A percentile compares a stretch with the other conserved stretches of the same genome.
Conservation (phyloP, 148 eudicot genomes). For the Rhododendron simsii region DNA sequence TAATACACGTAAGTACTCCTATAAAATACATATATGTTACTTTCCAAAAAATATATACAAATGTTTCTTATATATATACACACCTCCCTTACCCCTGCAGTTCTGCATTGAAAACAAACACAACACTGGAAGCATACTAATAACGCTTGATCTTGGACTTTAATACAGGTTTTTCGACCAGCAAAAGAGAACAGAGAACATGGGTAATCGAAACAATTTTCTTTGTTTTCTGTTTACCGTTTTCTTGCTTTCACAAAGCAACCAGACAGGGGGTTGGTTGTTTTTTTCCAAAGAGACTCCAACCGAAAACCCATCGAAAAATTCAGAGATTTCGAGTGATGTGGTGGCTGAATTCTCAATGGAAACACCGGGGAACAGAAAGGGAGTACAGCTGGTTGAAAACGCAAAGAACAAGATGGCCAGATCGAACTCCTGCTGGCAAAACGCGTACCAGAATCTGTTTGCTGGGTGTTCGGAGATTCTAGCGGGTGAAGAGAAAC, state of each 20-base stretch:
- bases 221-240: conserved; percentile 1
- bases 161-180: neutral
- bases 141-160: neutral
- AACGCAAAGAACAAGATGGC: conserved; percentile 38
- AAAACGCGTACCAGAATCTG: conserved; percentile 48
- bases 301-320: neutral
- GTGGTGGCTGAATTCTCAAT: conserved; percentile 48
- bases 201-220: neutral
- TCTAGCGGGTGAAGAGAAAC: conserved; percentile 56
- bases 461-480: conserved; percentile 61
- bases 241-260: conserved; percentile 14
- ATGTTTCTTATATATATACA: neutral
- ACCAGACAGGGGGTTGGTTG: conserved; percentile 24
- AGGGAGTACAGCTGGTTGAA: conserved; percentile 39
- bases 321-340: conserved; percentile 1
- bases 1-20: neutral
- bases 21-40: neutral
- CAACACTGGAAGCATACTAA: neutral
- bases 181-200: neutral
- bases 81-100: no score
- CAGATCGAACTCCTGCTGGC: conserved; percentile 50
- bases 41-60: neutral
- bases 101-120: neutral
- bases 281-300: conserved; percentile 22
- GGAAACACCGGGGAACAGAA: conserved; percentile 33